Percentiles rank a stretch among this genome's conserved stretches.
phyloP scores from a whole-genome alignment of 163 green algal species.

The Chlorella variabilis region DNA sequence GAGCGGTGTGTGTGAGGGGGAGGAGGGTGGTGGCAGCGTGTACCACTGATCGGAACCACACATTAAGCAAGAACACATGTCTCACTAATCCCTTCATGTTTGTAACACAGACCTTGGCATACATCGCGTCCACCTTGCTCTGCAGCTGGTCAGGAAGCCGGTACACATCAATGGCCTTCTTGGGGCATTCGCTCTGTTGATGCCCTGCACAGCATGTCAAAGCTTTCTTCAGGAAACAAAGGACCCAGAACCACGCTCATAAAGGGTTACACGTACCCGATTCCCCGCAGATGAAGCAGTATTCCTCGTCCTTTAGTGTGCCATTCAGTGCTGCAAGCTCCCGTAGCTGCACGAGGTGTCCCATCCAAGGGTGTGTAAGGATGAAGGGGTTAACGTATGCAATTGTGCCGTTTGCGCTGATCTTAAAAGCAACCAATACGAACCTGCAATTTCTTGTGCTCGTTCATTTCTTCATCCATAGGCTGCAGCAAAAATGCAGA shows the following conservation, averaged over 20 bases:
- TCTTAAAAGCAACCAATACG: too few relatives aligned
- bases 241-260: too few relatives aligned
- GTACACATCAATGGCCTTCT: constrained; percentile 72
- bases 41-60: too few relatives aligned
- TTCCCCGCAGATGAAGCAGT: constrained; percentile 89
- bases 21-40: too few relatives aligned
- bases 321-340: constrained; percentile 63
- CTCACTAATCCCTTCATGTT: too few relatives aligned
- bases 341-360: constrained; percentile 32
- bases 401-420: too few relatives aligned
- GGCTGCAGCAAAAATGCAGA: constrained; percentile 55
- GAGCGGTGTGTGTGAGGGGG: too few relatives aligned
- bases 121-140: constrained; percentile 78
- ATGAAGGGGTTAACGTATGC: too few relatives aligned
- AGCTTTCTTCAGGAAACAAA: too few relatives aligned
- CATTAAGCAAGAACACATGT: too few relatives aligned
- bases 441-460: constrained; percentile 97
- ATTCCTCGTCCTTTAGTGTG: constrained; percentile 88
- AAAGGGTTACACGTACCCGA: too few relatives aligned
- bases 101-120: constrained; percentile 86
- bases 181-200: constrained; percentile 78
- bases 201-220: constrained; percentile 30
- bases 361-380: too few relatives aligned
- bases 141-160: constrained; percentile 63
- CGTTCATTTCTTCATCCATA: constrained; percentile 91